Conservation (phyloP, 768 basidiomycete genomes). For the Tephrocybe rancida region DNA sequence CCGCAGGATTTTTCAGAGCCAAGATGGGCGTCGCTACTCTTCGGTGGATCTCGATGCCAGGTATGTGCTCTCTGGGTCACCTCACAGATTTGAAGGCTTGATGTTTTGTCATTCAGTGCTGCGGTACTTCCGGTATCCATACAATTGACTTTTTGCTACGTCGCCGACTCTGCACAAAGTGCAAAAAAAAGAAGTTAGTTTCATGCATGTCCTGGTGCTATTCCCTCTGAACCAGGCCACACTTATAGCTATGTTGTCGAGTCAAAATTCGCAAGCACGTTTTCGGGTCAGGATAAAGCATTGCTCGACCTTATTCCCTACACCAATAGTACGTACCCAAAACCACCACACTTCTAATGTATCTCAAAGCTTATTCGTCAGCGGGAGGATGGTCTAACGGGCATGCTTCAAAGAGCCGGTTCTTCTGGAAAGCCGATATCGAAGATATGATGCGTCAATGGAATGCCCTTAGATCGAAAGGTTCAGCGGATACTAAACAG, state of each 20-base stretch:
- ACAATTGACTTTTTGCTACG: constrained; percentile 27
- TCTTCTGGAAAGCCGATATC: constrained; percentile 36
- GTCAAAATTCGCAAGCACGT: constrained; percentile 23
- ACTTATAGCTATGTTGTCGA: constrained; percentile 26
- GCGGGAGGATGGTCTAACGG: constrained; percentile 32
- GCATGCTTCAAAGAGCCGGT: constrained; percentile 26
- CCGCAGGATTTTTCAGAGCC: constrained; percentile 26
- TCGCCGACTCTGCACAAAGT: constrained; percentile 25
- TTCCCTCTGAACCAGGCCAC: background rate
- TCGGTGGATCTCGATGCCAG: constrained; percentile 23
- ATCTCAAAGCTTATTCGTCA: constrained; percentile 16
- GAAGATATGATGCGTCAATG: constrained; percentile 20
- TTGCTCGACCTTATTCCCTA: constrained; percentile 31
- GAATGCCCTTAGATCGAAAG: constrained; percentile 16
- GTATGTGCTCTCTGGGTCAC: constrained; percentile 14
- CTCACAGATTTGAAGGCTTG: too few relatives aligned
- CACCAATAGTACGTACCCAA: constrained; percentile 27
- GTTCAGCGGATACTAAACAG: constrained; percentile 23
- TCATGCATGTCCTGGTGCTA: background rate
- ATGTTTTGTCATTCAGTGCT: constrained; percentile 13
- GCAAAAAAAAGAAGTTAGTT: constrained; percentile 30
- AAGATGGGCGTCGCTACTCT: constrained; percentile 28
- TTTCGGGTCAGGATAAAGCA: constrained; percentile 24
- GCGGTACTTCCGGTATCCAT: constrained; percentile 17
- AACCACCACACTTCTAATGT: background rate